Base-by-base conservation (phyloP, 768 basidiomycete species). In the Termitomyces sp. region DNA sequence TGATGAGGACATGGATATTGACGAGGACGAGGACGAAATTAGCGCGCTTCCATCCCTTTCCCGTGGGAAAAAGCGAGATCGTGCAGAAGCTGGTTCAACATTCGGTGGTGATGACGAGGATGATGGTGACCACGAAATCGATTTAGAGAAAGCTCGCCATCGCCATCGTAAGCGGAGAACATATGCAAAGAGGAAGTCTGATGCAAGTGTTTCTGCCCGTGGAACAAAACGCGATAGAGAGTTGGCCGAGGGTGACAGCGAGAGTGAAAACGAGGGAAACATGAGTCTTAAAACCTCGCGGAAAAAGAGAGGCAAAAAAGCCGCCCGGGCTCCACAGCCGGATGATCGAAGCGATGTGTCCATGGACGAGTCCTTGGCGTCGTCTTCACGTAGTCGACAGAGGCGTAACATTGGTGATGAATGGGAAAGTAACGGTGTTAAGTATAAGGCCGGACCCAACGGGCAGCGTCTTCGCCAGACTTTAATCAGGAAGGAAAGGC, bases 11-110 rank as follows among this genome's bases (percentile, higher is more conserved):
- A 81, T 81, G 80, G 79, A 79, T 33, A 71, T 78, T 44, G 80
- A 82, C 44, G 78, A 78, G 60, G 74, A 77, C 23, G 77, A 72
- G 51, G 81, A 82, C 63, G 74, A 77, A 48, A 63, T 76, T 20
- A 66, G 70, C 26, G 78, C 77, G 53, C 69, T 78, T 51, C 69
- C 66, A 56, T 70, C 72, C 50, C 66, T 72, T 58, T 65, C 69
- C 20, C 75, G 84, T 60, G 88, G 89, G 48, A 88, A 82, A 77
- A 93, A 93, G 74, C 85, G 90, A 61, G 88, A 88, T 70, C 85
- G 87, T 43, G 79, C 81, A 7, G 88, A 89, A 67, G 87, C 87
- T 57, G 89, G 82, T 7, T 88, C 88, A 4, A 83, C 82, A 0
- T 85, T 89, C 66, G 88, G 83, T 49, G 84, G 81, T 28, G 88